Evolutionary conservation across 169 alveolate species (phyloP), one percentile per base, ranked within the genome.

Genomic region (Sarcocystis neurona): DNA sequence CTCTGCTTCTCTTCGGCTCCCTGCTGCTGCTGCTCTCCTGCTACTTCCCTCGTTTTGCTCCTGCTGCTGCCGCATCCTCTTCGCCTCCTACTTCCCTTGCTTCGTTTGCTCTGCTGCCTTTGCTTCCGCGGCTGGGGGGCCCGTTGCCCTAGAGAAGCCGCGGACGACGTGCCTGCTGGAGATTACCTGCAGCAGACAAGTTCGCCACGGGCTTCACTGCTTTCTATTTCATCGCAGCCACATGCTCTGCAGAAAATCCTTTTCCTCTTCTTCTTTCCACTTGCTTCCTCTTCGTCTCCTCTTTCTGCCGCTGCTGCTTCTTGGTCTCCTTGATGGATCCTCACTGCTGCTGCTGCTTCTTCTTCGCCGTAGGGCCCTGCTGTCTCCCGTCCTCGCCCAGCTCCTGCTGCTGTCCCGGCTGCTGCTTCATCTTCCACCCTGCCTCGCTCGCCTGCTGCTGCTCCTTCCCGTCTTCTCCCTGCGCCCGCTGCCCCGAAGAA

Each of bases 211-310:
- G 56, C 41, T 20, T 91, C 93, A 68, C 60, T 63, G 34, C 63
- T n/a, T 68, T 80, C 92, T 12, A 85, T 27, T 46, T 91, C 93
- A 30, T 77, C 56, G 66, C 93, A 63, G 66, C 93, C 93, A 70
- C 93, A 91, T 18, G 48, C 48, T 48, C 86, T 77, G 82, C 93
- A 91, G 50, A 79, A 44, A 70, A 39, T 48, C 2, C 32, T 2
- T 39, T 39, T 72, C 32, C 41, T 72, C 82, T 20, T 6, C 56
- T 39, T 30, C 27, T 37, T 53, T 72, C 32, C 82, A 23, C 27
- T 53, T 2, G 34, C 82, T 6, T 32, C 82, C 53, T 32, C 82
- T 0, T 32, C 30, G 32, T 53, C 56, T 32, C 82, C 82, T n/a
- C 30, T 6, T n/a, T 3, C 58, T 15, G n/a, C 37, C n/a, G 56